Base-by-base conservation (phyloP, 192 early-diverging fungal genomes). In the Entomortierella beljakovae region DNA sequence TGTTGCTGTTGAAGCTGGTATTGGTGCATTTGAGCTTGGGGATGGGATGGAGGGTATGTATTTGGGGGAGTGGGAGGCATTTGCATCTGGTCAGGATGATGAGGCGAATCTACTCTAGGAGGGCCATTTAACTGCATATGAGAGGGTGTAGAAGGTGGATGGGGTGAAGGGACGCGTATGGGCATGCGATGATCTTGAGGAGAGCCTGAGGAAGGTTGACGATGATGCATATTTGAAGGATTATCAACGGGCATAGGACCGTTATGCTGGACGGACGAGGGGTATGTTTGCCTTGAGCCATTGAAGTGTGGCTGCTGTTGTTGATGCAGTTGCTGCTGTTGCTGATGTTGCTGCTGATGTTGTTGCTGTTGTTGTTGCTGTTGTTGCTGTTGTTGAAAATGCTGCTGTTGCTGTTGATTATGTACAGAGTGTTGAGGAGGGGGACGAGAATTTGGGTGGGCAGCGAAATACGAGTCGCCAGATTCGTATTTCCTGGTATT, bases 391-490 rank as follows among this genome's bases (percentile, higher is more conserved):
- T 38, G 63, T 3, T 54, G 53, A 6, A 32, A 33, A 2, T 58
- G 59, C 31, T 61, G 59, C 40, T 55, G 68, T 16, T 70, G 59
- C 29, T 61, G 67, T 33, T 69, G 46, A 18, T 16, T 25, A 31
- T 58, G 58, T 25, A 57, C 35, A 48, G 50, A 52, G 40, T 54
- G 46, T 7, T 51, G 28, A 20, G 46, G 60, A 7, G 38, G 70
- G 5, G 59, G 61, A 15, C 33, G 53, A 1, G 25, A 15, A 53
- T 57, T 60, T 26, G 60, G 70, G 20, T 62, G 70, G 25, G 56
- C 60, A 22, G 70, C 63, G 38, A 71, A 71, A n/a, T 71, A 71
- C 16, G 70, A 71, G 43, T 71, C 70, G 32, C 50, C 63, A 15
- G 70, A 63, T 32, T 71, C 70, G 22, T 71, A 32, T 31, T 42